Conservation (phyloP, 306 rosid genomes). For the Myrica gale region DNA sequence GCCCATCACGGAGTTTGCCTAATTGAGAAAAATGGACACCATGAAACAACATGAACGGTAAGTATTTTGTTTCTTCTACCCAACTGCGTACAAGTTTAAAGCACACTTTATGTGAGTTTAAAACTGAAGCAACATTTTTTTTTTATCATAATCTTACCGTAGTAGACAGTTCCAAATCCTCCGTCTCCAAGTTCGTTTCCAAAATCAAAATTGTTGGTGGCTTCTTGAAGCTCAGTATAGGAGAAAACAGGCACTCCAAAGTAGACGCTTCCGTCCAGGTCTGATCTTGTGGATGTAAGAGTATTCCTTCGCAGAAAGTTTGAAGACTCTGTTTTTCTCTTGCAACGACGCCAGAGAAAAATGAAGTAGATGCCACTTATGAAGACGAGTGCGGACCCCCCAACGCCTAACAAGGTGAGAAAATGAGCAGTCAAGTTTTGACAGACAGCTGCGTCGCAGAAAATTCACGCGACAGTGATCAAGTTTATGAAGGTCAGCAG, state of each 20-base stretch:
- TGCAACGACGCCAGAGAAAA: neutral
- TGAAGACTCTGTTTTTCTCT: conserved; percentile 14
- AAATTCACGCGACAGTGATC: neutral
- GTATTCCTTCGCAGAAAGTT: conserved; percentile 24
- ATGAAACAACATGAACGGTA: neutral
- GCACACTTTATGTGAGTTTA: neutral
- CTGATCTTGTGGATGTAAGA: conserved; percentile 28
- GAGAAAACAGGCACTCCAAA: conserved; percentile 36
- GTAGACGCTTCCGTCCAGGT: conserved; percentile 29
- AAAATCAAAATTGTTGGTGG: conserved; percentile 41
- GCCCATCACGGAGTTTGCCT: conserved; percentile 70
- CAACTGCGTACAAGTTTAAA: neutral
- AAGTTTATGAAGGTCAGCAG: neutral
- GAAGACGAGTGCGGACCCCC: neutral
- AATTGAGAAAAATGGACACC: conserved; percentile 20
- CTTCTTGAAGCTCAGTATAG: conserved; percentile 37
- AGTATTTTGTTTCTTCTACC: neutral
- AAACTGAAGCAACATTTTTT: neutral
- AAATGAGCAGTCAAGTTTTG: neutral
- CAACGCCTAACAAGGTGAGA: neutral
- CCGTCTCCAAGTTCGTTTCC: conserved; percentile 49
- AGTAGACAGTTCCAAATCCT: conserved; percentile 55
- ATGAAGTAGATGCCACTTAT: neutral
- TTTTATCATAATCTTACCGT: conserved; percentile 38
- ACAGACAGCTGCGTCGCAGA: neutral